Evolutionary conservation across 1,139 yeast species (phyloP).

Genomic region (Zygosaccharomyces sapae): DNA sequence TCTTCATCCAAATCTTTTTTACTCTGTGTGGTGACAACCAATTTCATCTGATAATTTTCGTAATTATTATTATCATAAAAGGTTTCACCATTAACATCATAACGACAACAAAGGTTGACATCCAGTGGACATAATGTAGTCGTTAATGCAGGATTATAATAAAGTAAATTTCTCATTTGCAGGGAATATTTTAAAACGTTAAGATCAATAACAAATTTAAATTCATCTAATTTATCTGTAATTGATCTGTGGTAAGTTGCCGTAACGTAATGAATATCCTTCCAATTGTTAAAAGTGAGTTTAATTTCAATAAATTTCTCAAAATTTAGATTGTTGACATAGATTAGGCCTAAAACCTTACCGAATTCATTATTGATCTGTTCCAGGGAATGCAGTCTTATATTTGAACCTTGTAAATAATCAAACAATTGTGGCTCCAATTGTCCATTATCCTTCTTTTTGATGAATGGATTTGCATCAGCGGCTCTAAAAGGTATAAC

Average conservation of each 20-base stretch:
- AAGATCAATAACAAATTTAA: conserved; percentile 29
- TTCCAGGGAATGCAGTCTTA: conserved; percentile 26
- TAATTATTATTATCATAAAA: conserved; percentile 35
- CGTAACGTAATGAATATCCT: conserved; percentile 30
- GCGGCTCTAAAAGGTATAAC: conserved; percentile 8
- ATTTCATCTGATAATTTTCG: conserved; percentile 26
- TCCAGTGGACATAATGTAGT: conserved; percentile 22
- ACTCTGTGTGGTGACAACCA: conserved; percentile 13
- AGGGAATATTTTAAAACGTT: conserved; percentile 34
- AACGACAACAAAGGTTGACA: conserved; percentile 32
- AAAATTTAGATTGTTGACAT: conserved; percentile 32
- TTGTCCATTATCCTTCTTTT: conserved; percentile 4
- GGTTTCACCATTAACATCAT: conserved; percentile 31
- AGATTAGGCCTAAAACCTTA: conserved; percentile 25
- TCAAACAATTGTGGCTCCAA: conserved; percentile 17
- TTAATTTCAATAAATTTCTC: conserved; percentile 34
- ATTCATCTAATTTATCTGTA: conserved; percentile 29
- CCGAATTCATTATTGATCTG: conserved; percentile 14
- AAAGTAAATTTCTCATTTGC: conserved; percentile 25
- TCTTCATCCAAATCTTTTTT: conserved; percentile 3
- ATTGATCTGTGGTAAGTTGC: conserved; percentile 29
- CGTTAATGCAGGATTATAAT: conserved; percentile 11
- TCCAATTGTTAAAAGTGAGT: conserved; percentile 34
- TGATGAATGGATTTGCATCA: conserved; percentile 12
- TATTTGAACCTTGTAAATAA: conserved; percentile 27